Evolutionary conservation across 176 grass and related monocot species (phyloP).

Genomic region (Dactylis glomerata): DNA sequence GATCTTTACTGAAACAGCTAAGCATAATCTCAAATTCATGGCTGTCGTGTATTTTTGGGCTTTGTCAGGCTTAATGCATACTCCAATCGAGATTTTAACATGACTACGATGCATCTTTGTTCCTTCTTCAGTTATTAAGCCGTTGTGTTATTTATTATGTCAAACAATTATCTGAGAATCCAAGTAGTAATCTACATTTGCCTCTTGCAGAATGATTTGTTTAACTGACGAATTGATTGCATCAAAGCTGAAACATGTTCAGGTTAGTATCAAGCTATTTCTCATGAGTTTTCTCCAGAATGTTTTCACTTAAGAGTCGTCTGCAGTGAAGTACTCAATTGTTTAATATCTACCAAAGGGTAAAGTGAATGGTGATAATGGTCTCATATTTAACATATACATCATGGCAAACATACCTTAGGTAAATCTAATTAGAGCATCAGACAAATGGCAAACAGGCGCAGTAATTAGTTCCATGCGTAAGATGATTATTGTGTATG

Average conservation of each 20-base stretch:
- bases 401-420: neutral
- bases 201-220: slow-evolving; percentile 71
- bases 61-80: neutral
- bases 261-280: slow-evolving; percentile 46
- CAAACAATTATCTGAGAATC: neutral
- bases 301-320: neutral
- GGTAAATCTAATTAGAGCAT: neutral
- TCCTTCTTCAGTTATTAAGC: neutral
- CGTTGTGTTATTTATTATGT: neutral
- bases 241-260: slow-evolving; percentile 71
- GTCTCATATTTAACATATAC: neutral
- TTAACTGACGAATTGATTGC: slow-evolving; percentile 79
- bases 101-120: neutral
- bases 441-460: neutral
- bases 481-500: neutral
- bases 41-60: neutral
- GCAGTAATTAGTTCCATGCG: neutral
- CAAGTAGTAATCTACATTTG: slow-evolving; percentile 1
- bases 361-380: neutral
- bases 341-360: neutral
- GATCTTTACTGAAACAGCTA: neutral
- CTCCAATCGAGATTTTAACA: slow-evolving; percentile 2
- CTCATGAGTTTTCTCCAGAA: neutral
- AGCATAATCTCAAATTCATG: neutral
- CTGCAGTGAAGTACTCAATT: neutral